A percentile compares a stretch with the other conserved stretches of the same genome.
phyloP scores from a whole-genome alignment of 2,329 filamentous ascomycete species.

The Epicoccum sorghinum region DNA sequence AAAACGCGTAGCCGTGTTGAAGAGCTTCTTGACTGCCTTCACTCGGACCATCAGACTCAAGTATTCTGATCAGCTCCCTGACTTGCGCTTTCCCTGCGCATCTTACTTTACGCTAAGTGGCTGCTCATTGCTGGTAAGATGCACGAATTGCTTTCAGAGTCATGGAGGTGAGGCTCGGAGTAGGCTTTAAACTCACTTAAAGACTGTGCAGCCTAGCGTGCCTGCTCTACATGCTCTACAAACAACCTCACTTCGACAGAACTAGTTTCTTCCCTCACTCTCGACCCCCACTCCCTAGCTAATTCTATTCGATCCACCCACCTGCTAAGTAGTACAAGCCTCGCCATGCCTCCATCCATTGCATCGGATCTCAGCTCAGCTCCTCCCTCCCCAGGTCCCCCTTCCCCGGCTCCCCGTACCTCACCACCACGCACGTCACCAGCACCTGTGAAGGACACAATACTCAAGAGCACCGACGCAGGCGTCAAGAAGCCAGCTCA shows the following conservation, averaged over 20 bases:
- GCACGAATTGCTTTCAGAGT: too few relatives aligned
- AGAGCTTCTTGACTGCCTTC: too few relatives aligned
- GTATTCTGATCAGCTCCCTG: too few relatives aligned
- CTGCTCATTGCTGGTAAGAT: too few relatives aligned
- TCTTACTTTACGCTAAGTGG: too few relatives aligned
- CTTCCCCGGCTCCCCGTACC: neutral
- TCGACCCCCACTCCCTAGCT: neutral
- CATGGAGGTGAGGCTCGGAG: too few relatives aligned
- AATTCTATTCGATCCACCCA: neutral
- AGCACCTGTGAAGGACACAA: constrained; percentile 24
- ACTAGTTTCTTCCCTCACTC: constrained; percentile 12
- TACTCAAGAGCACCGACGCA: constrained; percentile 19
- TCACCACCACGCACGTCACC: constrained; percentile 13
- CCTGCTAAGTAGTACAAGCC: neutral
- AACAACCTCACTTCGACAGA: neutral
- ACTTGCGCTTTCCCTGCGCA: too few relatives aligned
- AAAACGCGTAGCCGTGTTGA: too few relatives aligned
- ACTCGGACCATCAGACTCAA: too few relatives aligned
- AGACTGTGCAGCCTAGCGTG: neutral
- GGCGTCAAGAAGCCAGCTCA: constrained; percentile 39
- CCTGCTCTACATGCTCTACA: neutral
- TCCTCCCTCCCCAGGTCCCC: neutral
- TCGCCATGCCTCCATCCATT: constrained; percentile 35
- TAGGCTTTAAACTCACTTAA: too few relatives aligned
- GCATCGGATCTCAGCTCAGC: constrained; percentile 7